phyloP scores from a whole-genome alignment of 768 basidiomycete genomes.

The Mycena pura region DNA sequence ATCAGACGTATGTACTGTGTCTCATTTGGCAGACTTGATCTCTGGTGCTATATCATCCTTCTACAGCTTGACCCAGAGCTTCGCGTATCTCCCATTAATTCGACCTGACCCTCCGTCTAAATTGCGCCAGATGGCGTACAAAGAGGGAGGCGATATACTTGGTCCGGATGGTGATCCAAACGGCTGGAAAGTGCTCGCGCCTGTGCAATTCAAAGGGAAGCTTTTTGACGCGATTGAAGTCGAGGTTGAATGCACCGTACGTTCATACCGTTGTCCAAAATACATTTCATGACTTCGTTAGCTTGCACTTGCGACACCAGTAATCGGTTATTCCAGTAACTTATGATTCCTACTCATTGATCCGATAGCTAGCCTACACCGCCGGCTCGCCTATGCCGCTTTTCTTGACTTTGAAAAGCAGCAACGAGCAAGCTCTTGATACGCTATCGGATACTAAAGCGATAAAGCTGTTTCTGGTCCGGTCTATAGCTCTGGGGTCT shows the following conservation, averaged over 20 bases:
- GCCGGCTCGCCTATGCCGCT: slow-evolving; percentile 60
- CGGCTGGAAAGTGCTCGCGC: slow-evolving; percentile 44
- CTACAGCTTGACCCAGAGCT: slow-evolving; percentile 36
- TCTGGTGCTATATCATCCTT: background rate
- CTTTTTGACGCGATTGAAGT: slow-evolving; percentile 42
- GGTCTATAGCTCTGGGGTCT: slow-evolving; percentile 55
- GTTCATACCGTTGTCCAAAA: slow-evolving; percentile 11
- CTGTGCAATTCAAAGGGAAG: slow-evolving; percentile 38
- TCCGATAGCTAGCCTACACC: slow-evolving; percentile 52
- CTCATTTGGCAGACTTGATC: background rate
- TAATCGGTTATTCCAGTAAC: slow-evolving; percentile 18
- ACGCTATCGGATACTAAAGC: slow-evolving; percentile 49
- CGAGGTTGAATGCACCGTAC: slow-evolving; percentile 40
- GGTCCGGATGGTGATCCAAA: slow-evolving; percentile 46
- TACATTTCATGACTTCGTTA: slow-evolving; percentile 29
- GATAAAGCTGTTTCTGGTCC: slow-evolving; percentile 49
- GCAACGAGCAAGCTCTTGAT: slow-evolving; percentile 57
- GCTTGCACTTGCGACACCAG: slow-evolving; percentile 59
- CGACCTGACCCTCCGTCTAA: slow-evolving; percentile 43
- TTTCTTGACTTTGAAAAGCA: slow-evolving; percentile 49
- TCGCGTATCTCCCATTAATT: slow-evolving; percentile 41
- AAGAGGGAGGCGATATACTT: slow-evolving; percentile 36
- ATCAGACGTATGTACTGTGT: slow-evolving; percentile 53
- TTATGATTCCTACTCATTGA: background rate
- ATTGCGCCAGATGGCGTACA: slow-evolving; percentile 42